phyloP scores from a whole-genome alignment of 768 basidiomycete species.

The Symmetrospora coprosmae region DNA sequence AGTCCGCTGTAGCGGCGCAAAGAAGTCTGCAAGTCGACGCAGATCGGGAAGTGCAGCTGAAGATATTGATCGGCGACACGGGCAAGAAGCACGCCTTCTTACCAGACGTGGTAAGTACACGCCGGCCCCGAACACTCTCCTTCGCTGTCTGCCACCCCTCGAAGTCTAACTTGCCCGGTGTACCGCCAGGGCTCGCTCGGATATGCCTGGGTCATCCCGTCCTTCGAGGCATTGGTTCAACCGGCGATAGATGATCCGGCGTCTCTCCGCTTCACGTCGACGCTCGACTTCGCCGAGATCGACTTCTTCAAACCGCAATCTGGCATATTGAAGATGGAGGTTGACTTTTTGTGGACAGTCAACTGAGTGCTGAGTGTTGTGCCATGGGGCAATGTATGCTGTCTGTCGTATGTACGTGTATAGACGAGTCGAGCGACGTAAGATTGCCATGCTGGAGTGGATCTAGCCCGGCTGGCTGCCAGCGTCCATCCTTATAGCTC shows the following conservation, averaged over 20 bases:
- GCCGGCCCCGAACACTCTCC: not conserved
- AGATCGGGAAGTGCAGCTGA: slow-evolving; percentile 22
- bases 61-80: slow-evolving; percentile 12
- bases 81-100: slow-evolving; percentile 15
- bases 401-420: no score
- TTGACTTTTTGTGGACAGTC: slow-evolving; percentile 1
- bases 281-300: not conserved
- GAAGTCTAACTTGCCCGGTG: no score
- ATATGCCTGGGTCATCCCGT: slow-evolving; percentile 19
- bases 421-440: no score
- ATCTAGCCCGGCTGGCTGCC: no score
- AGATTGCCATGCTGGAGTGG: no score
- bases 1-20: not conserved
- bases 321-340: slow-evolving; percentile 12
- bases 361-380: no score
- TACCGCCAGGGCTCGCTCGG: slow-evolving; percentile 20
- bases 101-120: slow-evolving; percentile 16
- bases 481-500: no score
- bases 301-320: slow-evolving; percentile 15
- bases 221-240: not conserved
- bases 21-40: not conserved
- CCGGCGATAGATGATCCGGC: slow-evolving; percentile 17
- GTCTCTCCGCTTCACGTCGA: not conserved
- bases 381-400: no score
- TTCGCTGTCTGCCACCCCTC: not conserved